Percentiles rank a stretch among this genome's conserved stretches.
phyloP scores from a whole-genome alignment of 371 early-diverging fungal species.

The Mortierella sp. region DNA sequence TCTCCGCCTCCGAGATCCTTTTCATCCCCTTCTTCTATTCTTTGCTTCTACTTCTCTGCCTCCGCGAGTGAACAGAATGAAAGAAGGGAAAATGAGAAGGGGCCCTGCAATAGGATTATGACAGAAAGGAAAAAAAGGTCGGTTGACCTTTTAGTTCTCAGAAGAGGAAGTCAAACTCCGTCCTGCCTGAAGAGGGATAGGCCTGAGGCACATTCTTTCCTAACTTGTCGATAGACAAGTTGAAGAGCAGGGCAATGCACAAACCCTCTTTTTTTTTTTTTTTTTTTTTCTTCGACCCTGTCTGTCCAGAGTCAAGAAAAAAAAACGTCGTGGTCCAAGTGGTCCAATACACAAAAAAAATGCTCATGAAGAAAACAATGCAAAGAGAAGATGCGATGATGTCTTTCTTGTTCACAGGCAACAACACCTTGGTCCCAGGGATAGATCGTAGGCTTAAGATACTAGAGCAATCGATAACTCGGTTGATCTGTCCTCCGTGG shows the following conservation, averaged over 20 bases:
- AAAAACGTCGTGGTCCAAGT: not conserved
- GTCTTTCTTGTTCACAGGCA: not conserved
- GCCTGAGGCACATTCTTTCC: slow-evolving; percentile 12
- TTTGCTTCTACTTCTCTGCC: not conserved
- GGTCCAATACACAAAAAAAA: not conserved
- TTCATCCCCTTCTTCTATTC: not conserved
- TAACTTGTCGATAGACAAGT: not conserved
- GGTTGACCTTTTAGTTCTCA: slow-evolving; percentile 4
- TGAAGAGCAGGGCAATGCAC: not conserved
- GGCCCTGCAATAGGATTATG: not conserved
- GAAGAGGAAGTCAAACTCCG: slow-evolving; percentile 3
- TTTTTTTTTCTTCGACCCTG: not conserved
- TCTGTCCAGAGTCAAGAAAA: slow-evolving; percentile 8
- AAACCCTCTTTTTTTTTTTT: not conserved
- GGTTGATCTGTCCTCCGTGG: not conserved
- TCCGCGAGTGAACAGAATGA: not conserved
- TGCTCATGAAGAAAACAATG: too few relatives aligned
- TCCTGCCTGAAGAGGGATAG: not conserved
- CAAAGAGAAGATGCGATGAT: not conserved
- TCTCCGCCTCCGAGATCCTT: not conserved
- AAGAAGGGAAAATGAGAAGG: not conserved
- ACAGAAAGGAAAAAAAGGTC: not conserved
- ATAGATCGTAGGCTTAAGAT: not conserved
- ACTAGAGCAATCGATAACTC: not conserved
- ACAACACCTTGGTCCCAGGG: too few relatives aligned